Percentiles rank a stretch among this genome's conserved stretches.
Evolutionary conservation across 1,139 yeast genomes (phyloP).

Genomic region (Suhomyces bolitotheri): DNA sequence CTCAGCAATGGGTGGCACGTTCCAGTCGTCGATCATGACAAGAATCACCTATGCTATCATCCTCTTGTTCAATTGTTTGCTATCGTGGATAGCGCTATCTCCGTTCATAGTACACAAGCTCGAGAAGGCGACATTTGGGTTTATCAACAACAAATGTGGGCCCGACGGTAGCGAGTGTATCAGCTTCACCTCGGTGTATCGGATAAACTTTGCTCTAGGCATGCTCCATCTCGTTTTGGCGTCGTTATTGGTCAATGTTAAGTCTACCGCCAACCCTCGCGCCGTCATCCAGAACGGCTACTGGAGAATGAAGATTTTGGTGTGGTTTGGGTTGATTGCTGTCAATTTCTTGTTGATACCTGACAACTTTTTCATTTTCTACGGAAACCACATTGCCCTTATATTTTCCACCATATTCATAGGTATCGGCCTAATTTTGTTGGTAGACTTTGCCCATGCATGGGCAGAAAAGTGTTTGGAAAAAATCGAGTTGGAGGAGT

Average conservation of each 20-base stretch:
- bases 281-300: conserved; percentile 85
- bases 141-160: conserved; percentile 56
- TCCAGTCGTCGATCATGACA: conserved; percentile 62
- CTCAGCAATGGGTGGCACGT: conserved; percentile 58
- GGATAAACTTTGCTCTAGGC: conserved; percentile 88
- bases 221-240: conserved; percentile 74
- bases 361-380: conserved; percentile 79
- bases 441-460: conserved; percentile 97
- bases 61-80: conserved; percentile 70
- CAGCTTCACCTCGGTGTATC: conserved; percentile 90
- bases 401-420: conserved; percentile 82
- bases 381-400: conserved; percentile 90
- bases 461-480: conserved; percentile 98
- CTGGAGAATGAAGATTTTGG: conserved; percentile 77
- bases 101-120: conserved; percentile 77
- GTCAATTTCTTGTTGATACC: conserved; percentile 74
- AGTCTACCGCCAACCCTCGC: conserved; percentile 76
- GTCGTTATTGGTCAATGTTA: conserved; percentile 65
- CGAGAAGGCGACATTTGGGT: conserved; percentile 71
- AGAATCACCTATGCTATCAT: conserved; percentile 83
- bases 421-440: conserved; percentile 81
- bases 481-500: conserved; percentile 84
- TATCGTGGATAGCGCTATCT: conserved; percentile 90
- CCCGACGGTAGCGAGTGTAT: conserved; percentile 87
- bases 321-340: conserved; percentile 59